phyloP scores from a whole-genome alignment of 2,329 filamentous ascomycete genomes.

The Mycogone perniciosa region DNA sequence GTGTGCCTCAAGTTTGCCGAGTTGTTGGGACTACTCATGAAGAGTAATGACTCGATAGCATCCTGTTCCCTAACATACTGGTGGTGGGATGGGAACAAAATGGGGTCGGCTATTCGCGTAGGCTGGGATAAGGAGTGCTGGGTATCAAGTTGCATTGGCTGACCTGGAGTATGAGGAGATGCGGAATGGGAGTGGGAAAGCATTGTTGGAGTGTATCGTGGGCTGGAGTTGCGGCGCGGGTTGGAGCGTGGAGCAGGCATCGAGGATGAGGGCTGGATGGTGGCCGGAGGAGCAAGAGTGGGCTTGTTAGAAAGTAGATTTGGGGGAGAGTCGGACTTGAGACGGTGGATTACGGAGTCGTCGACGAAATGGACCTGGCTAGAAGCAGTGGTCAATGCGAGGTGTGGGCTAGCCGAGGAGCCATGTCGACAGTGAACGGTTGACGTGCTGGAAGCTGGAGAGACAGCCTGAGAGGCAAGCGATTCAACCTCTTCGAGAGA shows the following conservation, averaged over 20 bases:
- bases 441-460: conserved; percentile 54
- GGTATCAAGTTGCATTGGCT: conserved; percentile 25
- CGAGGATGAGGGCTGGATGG: conserved; percentile 44
- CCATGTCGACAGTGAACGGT: conserved; percentile 46
- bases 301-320: conserved; percentile 28
- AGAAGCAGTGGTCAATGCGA: conserved; percentile 30
- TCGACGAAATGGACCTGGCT: conserved; percentile 24
- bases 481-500: conserved; percentile 73
- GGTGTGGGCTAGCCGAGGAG: conserved; percentile 49
- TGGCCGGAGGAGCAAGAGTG: conserved; percentile 46
- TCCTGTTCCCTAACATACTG: conserved; percentile 70
- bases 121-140: conserved; percentile 27
- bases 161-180: conserved; percentile 39
- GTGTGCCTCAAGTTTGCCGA: conserved; percentile 55
- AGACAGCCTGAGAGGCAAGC: conserved; percentile 61
- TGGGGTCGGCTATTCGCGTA: conserved; percentile 37
- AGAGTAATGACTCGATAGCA: conserved; percentile 71
- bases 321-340: conserved; percentile 33
- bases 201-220: conserved; percentile 43
- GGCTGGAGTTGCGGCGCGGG: conserved; percentile 45
- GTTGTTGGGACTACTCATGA: conserved; percentile 75
- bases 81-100: conserved; percentile 58
- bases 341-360: conserved; percentile 15
- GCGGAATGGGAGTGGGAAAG: conserved; percentile 44
- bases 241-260: conserved; percentile 29